phyloP scores from a whole-genome alignment of 164 flowering plant genomes.

The Houttuynia cordata region DNA sequence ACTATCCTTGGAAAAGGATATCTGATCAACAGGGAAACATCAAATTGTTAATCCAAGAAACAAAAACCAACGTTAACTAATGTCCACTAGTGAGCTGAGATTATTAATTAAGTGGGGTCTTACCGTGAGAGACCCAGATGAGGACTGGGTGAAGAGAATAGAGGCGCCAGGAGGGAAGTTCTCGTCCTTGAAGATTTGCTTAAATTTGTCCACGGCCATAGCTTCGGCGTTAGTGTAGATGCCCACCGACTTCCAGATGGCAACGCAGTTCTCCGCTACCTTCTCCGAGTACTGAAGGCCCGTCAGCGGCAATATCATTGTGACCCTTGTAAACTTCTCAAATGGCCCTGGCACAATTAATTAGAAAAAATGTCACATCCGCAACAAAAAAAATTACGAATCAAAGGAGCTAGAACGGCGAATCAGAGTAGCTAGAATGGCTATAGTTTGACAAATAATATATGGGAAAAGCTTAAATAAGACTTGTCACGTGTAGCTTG shows the following conservation, averaged over 20 bases:
- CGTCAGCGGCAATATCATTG: slow-evolving; percentile 57
- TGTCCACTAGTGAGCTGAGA: too few species aligned
- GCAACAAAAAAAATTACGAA: too few species aligned
- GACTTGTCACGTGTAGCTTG: too few species aligned
- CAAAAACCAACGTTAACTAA: not conserved
- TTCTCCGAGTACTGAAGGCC: slow-evolving; percentile 73
- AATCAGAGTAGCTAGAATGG: too few species aligned
- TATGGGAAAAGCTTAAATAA: too few species aligned
- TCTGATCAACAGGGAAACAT: slow-evolving; percentile 15
- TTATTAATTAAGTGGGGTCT: too few species aligned
- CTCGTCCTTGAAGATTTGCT: slow-evolving; percentile 49
- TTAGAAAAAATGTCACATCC: too few species aligned
- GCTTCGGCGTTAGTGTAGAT: slow-evolving; percentile 54
- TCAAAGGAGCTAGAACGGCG: too few species aligned
- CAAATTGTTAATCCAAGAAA: too few species aligned
- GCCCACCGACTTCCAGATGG: slow-evolving; percentile 56
- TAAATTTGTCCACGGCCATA: slow-evolving; percentile 49
- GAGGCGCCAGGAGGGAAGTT: slow-evolving; percentile 69
- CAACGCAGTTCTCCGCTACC: slow-evolving; percentile 69
- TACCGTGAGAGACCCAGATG: slow-evolving; percentile 51
- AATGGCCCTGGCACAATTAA: slow-evolving; percentile 42
- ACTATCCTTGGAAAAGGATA: slow-evolving; percentile 51
- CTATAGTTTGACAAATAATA: too few species aligned
- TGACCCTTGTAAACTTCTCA: slow-evolving; percentile 60
- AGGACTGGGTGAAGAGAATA: slow-evolving; percentile 55